Evolutionary conservation across 495 filamentous ascomycete genomes (phyloP).

Genomic region (Hypoxylon fragiforme): DNA sequence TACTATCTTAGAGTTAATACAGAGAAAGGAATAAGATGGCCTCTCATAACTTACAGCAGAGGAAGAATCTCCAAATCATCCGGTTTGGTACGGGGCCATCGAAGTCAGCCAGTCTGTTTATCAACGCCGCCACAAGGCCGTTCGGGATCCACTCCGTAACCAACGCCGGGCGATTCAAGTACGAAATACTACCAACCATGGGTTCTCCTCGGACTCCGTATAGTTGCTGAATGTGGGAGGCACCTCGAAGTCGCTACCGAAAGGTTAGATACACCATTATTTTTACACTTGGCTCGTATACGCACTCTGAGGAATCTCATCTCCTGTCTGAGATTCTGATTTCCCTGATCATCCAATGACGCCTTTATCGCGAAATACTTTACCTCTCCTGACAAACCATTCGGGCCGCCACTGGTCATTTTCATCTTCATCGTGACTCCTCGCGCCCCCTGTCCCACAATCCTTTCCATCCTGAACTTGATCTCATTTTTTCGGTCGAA

Average conservation of each 20-base stretch:
- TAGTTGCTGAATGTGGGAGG: constrained; percentile 20
- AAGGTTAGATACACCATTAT: constrained; percentile 1
- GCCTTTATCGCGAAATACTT: constrained; percentile 26
- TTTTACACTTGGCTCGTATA: neutral
- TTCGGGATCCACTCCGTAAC: constrained; percentile 30
- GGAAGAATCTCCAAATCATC: constrained; percentile 31
- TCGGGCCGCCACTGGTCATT: neutral
- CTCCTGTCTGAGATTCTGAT: constrained; percentile 5
- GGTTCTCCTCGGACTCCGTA: neutral
- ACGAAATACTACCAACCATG: neutral
- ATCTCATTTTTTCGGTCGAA: constrained; percentile 41
- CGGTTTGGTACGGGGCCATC: constrained; percentile 27
- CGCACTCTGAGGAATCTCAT: constrained; percentile 15
- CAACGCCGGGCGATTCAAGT: constrained; percentile 6
- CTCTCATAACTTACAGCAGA: constrained; percentile 16
- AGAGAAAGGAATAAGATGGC: neutral
- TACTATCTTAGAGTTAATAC: constrained; percentile 8
- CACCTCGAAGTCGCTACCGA: constrained; percentile 15
- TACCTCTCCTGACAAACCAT: neutral
- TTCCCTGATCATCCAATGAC: neutral
- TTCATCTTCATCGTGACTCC: constrained; percentile 26
- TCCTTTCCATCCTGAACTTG: constrained; percentile 5
- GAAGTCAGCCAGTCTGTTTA: constrained; percentile 3
- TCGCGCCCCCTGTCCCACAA: constrained; percentile 13
- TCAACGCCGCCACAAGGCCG: constrained; percentile 9